Conservation (phyloP, 2,329 filamentous ascomycete genomes). For the Monilinia vaccinii-corymbosi region DNA sequence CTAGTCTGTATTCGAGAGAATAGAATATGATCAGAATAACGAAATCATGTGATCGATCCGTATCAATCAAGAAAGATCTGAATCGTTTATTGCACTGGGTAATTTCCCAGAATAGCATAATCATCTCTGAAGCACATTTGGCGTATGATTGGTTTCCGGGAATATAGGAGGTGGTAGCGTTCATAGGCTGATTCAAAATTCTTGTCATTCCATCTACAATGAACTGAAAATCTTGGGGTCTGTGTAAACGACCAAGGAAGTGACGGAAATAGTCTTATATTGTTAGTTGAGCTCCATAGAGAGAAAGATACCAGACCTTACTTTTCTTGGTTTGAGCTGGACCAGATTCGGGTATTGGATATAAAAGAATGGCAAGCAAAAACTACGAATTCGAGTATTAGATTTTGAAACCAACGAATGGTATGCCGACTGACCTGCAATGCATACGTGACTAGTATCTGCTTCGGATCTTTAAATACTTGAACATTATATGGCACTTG, state of each 20-base stretch:
- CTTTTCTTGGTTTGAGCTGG: conserved; percentile 61
- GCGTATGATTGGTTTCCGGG: conserved; percentile 70
- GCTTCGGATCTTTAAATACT: conserved; percentile 83
- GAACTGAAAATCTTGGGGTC: conserved; percentile 96
- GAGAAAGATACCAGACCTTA: conserved; percentile 7
- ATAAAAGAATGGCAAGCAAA: conserved; percentile 75
- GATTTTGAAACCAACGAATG: neutral
- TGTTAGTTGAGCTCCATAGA: conserved; percentile 9
- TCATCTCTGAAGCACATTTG: conserved; percentile 87
- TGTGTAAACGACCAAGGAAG: conserved; percentile 70
- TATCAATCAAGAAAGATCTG: conserved; percentile 93
- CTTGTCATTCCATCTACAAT: conserved; percentile 90
- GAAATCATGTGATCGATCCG: conserved; percentile 87
- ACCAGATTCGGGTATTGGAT: conserved; percentile 73
- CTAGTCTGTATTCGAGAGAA: conserved; percentile 78
- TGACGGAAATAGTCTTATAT: conserved; percentile 69
- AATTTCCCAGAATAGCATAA: conserved; percentile 96
- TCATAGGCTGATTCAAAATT: conserved; percentile 84
- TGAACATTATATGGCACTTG: conserved; percentile 88
- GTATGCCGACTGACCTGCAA: conserved; percentile 40
- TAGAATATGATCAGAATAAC: conserved; percentile 86
- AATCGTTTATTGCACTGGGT: conserved; percentile 97
- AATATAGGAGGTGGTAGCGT: conserved; percentile 80
- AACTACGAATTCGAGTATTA: conserved; percentile 41
- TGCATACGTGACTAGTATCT: conserved; percentile 84